Base-by-base conservation (phyloP, 495 filamentous ascomycete genomes). In the Hypoxylon crocopeplum region DNA sequence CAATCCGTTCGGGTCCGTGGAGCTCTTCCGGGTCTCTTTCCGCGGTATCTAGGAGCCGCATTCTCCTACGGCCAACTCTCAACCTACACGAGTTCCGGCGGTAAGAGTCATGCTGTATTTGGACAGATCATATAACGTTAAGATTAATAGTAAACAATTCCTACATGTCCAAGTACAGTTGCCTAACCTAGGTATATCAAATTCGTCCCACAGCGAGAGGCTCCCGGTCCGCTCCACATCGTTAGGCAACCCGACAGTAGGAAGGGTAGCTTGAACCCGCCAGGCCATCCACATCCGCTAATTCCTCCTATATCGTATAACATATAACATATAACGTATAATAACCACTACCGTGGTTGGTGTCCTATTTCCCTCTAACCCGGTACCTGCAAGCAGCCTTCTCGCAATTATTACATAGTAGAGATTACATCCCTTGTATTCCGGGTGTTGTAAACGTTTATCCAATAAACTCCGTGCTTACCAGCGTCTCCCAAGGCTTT, bases 381-480 rank as follows among this genome's bases (percentile, higher is more conserved):
- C 33, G 5, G 36, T 46, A 42, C 30, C 46, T 47, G 34, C 33
- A 56, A 52, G 39, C 1, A 11, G 37, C 32, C 13, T 19, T 24
- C 8, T 27, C 29, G 44, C n/a, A 56, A 39, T 22, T 16, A 49
- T 45, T 40, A 41, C 13, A 45, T 38, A 20, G 33, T 36, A 46
- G 21, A 41, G 12, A 13, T n/a, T 38, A 22, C 24, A 38, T 17
- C 11, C 17, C 25, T 8, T 17, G 20, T 12, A 21, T 20, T 39
- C 40, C 8, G 12, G 32, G 4, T n/a, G 32, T 13, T 34, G 12
- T 34, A 42, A 47, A 52, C 36, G 46, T 67, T 67, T 56, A 74
- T 32, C 85, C 86, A 60, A 89, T 85, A 57, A 88, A 89, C 66
- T 88, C 86, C 24, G 83, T 86, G 56, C 76, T 75, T 24, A 83